Evolutionary conservation across 495 filamentous ascomycete genomes (phyloP).

Genomic region (Aspergillus diversus): DNA sequence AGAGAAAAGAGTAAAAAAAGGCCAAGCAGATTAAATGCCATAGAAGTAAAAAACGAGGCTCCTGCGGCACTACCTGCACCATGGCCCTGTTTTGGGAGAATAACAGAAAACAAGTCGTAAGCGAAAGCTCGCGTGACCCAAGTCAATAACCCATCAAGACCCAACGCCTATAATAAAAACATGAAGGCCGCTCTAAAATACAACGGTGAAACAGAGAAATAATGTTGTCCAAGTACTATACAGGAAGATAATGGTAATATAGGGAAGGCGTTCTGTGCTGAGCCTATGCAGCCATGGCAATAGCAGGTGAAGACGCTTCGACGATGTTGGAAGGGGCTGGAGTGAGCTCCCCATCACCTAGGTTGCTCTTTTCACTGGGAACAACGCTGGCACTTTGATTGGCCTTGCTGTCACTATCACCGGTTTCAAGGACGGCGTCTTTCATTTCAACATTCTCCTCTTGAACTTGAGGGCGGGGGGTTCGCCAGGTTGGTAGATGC

Average conservation of each 20-base stretch:
- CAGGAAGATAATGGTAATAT: slow-evolving; percentile 21
- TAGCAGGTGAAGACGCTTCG: slow-evolving; percentile 51
- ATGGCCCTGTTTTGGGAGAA: slow-evolving; percentile 1
- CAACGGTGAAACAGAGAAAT: slow-evolving; percentile 20
- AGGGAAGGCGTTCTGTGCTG: neutral
- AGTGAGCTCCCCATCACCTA: slow-evolving; percentile 55
- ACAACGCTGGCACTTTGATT: slow-evolving; percentile 64
- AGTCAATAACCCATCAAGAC: slow-evolving; percentile 15
- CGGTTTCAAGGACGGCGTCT: slow-evolving; percentile 47
- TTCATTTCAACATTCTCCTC: slow-evolving; percentile 48
- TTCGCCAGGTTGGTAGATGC: slow-evolving; percentile 83
- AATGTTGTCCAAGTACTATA: slow-evolving; percentile 26
- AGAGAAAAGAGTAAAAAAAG: slow-evolving; percentile 5
- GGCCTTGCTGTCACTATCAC: slow-evolving; percentile 76
- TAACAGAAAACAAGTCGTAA: slow-evolving; percentile 3
- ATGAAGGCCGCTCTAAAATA: slow-evolving; percentile 7
- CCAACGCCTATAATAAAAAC: slow-evolving; percentile 19
- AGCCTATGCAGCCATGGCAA: slow-evolving; percentile 45
- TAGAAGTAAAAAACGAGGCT: neutral
- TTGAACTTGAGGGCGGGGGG: slow-evolving; percentile 58
- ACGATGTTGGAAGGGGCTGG: slow-evolving; percentile 45
- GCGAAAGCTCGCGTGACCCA: slow-evolving; percentile 16
- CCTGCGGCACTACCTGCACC: neutral
- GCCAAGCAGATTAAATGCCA: slow-evolving; percentile 7
- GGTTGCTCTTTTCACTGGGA: slow-evolving; percentile 72